Evolutionary conservation across 2,329 filamentous ascomycete species (phyloP).

Genomic region (Ramichloridium luteum): DNA sequence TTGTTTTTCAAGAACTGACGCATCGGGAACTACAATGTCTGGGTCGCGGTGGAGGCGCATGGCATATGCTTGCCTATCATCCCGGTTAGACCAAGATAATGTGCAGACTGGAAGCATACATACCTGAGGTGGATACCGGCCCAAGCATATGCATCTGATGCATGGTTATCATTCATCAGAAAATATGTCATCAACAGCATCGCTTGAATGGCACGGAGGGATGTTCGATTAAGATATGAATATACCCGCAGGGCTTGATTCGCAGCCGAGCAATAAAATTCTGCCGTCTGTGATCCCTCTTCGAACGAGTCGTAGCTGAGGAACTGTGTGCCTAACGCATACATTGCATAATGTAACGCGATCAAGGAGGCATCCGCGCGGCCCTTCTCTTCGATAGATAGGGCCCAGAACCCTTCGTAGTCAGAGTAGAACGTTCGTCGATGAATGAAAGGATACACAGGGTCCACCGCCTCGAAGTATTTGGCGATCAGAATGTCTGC

Average conservation of each 20-base stretch:
- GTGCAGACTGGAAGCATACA: no score
- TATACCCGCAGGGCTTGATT: conserved; percentile 65
- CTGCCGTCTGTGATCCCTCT: conserved; percentile 61
- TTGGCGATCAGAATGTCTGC: conserved; percentile 53
- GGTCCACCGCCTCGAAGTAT: conserved; percentile 54
- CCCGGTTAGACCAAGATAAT: no score
- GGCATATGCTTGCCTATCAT: conserved; percentile 69
- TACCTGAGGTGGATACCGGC: conserved; percentile 62
- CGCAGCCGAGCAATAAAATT: conserved; percentile 66
- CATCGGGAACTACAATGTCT: conserved; percentile 55
- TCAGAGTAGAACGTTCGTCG: conserved; percentile 63
- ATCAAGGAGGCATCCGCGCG: conserved; percentile 55
- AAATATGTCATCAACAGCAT: conserved; percentile 79
- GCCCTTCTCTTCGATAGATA: conserved; percentile 45
- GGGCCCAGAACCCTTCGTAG: conserved; percentile 65
- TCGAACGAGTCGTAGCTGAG: conserved; percentile 45
- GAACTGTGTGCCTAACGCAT: conserved; percentile 69
- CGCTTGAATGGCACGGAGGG: conserved; percentile 59
- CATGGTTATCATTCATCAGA: conserved; percentile 75
- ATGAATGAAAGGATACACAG: conserved; percentile 71
- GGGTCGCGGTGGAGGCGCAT: conserved; percentile 73
- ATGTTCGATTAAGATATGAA: conserved; percentile 64
- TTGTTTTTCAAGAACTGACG: conserved; percentile 61
- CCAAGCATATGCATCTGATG: conserved; percentile 72
- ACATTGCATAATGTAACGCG: conserved; percentile 62